Percentiles rank a stretch among this genome's conserved stretches.
Conservation (phyloP, 2,329 filamentous ascomycete species). For the Trichocomaceae sp. region DNA sequence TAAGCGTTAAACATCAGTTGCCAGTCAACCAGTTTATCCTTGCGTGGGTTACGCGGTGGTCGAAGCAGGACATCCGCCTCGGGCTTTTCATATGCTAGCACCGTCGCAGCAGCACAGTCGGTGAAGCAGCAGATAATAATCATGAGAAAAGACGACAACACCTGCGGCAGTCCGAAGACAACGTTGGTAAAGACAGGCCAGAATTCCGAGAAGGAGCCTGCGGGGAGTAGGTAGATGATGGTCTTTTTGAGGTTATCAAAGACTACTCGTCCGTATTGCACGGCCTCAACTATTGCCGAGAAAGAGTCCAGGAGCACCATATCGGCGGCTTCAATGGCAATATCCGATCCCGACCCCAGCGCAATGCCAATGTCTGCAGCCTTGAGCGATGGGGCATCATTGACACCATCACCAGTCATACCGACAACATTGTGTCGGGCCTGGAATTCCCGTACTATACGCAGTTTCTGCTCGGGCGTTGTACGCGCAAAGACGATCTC, state of each 20-base stretch:
- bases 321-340: constrained; percentile 57
- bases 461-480: constrained; percentile 71
- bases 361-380: constrained; percentile 55
- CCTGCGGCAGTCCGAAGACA: constrained; percentile 64
- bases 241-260: constrained; percentile 74
- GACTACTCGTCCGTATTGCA: constrained; percentile 66
- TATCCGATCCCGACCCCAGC: constrained; percentile 52
- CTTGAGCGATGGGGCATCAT: constrained; percentile 42
- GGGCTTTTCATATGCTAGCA: constrained; percentile 68
- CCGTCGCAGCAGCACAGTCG: constrained; percentile 66
- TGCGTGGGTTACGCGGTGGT: constrained; percentile 60
- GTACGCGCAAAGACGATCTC: constrained; percentile 73
- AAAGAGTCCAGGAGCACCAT: constrained; percentile 64
- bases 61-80: constrained; percentile 68
- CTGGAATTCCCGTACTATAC: constrained; percentile 71
- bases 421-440: constrained; percentile 51
- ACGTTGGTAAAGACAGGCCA: constrained; percentile 68
- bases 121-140: constrained; percentile 68
- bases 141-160: constrained; percentile 67
- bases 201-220: constrained; percentile 68
- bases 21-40: constrained; percentile 66
- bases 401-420: constrained; percentile 43
- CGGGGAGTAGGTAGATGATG: constrained; percentile 66
- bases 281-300: constrained; percentile 63
- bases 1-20: constrained; percentile 68